Evolutionary conservation across 1,284 basidiomycete species (phyloP).

Genomic region (Papiliotrema nemorosa): DNA sequence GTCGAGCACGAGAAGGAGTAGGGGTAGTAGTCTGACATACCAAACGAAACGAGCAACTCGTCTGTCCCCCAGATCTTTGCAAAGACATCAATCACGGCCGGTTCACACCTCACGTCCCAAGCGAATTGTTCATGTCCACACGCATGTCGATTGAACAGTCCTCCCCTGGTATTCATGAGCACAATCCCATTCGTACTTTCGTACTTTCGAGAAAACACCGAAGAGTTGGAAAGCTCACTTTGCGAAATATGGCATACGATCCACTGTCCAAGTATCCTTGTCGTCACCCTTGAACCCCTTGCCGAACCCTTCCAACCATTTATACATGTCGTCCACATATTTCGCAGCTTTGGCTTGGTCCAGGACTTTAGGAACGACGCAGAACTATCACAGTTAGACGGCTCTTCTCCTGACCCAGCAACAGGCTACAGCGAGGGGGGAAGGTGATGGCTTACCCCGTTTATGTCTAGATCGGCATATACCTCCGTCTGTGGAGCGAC

Average conservation of each 20-base stretch:
- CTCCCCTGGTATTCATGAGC: conserved; percentile 23
- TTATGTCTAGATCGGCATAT: conserved; percentile 26
- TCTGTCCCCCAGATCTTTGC: conserved; percentile 48
- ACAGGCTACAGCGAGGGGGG: too few relatives aligned
- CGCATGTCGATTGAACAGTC: conserved; percentile 39
- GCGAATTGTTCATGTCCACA: conserved; percentile 47
- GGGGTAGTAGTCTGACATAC: too few relatives aligned
- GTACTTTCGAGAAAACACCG: neutral
- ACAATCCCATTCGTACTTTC: neutral
- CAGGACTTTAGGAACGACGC: conserved; percentile 42
- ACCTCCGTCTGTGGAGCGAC: conserved; percentile 11
- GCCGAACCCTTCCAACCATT: conserved; percentile 44
- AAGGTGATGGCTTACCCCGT: conserved; percentile 23
- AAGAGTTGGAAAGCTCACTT: conserved; percentile 16
- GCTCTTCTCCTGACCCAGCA: too few relatives aligned
- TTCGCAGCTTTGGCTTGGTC: conserved; percentile 28
- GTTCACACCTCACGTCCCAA: conserved; percentile 48
- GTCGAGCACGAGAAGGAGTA: too few relatives aligned
- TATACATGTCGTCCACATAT: conserved; percentile 41
- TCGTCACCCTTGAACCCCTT: conserved; percentile 48
- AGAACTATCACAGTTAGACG: conserved; percentile 22
- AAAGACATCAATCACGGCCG: conserved; percentile 41
- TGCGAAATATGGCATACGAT: conserved; percentile 40
- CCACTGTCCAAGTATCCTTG: conserved; percentile 39
- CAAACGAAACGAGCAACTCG: conserved; percentile 46